Conservation (phyloP, 2,329 filamentous ascomycete genomes). For the Arthrocladium fulminans region DNA sequence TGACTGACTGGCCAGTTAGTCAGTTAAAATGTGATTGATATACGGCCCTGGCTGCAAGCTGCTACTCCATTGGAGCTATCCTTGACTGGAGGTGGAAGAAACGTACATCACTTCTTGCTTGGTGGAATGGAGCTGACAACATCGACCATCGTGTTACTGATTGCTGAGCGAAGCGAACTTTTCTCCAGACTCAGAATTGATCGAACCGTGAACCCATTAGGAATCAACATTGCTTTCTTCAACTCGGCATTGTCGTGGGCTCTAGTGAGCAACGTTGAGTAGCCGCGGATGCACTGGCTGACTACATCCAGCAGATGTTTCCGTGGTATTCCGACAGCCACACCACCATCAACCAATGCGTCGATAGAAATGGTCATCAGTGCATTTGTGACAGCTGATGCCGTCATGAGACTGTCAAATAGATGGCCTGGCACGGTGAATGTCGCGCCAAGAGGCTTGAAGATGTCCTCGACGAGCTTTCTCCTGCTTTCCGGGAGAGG, state of each 20-base stretch:
- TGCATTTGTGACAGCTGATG: constrained; percentile 32
- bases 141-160: background rate
- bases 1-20: too few species aligned
- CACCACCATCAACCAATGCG: constrained; percentile 42
- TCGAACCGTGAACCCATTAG: background rate
- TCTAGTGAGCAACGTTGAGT: background rate
- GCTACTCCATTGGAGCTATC: too few species aligned
- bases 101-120: too few species aligned
- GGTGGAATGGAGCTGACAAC: too few species aligned
- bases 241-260: background rate
- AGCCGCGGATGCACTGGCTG: background rate
- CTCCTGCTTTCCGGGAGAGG: constrained; percentile 32
- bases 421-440: constrained; percentile 24
- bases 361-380: constrained; percentile 34
- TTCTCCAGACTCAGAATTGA: background rate
- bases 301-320: constrained; percentile 22
- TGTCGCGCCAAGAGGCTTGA: constrained; percentile 35
- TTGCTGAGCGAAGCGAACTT: background rate
- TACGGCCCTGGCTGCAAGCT: too few species aligned
- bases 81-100: too few species aligned
- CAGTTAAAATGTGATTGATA: too few species aligned
- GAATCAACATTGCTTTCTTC: background rate
- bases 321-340: constrained; percentile 43
- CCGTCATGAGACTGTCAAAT: constrained; percentile 35
- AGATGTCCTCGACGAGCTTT: constrained; percentile 34